Base-by-base conservation (phyloP, 768 basidiomycete genomes). In the Mycena indigotica region DNA sequence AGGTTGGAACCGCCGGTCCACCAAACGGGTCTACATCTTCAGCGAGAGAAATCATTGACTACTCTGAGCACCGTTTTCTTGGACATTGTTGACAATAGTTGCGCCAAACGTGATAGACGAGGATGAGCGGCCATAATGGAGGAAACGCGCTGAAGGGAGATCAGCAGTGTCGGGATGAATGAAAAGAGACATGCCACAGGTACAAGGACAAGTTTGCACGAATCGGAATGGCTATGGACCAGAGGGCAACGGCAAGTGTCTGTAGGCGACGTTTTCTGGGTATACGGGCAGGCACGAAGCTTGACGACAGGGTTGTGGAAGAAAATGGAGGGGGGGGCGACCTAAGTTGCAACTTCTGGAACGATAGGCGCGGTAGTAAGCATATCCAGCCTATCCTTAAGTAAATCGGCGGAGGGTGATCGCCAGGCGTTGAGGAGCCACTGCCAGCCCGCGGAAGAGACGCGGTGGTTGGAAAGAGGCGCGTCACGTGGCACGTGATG, bases 231-330 rank as follows among this genome's bases (percentile, higher is more conserved):
- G 87, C 75, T n/a, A 88, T 83, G 26, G 91, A 91, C 93, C 92
- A 96, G 51, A 86, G 62, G 16, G 95, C 91, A 45, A 98, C 96
- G 0, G 84, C 88, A 61, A 93, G 77, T 64, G 91, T 98, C 76
- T 98, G 95, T 57, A 96, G 70, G 65, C 95, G 79, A 64, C 95
- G 82, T 72, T 88, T 89, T 58, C 87, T 82, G 16, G 95, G 95
- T 66, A 98, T 89, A 66, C 84, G 84, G 6, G 92, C 82, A 0
- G 95, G 95, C 1, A 88, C 95, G 68, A 94, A 97, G 50, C 90
- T 91, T 5, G 40, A 32, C 46, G n/a, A 39, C 44, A 28, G 8
- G 26, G 46, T 30, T 32, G 10, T 35, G 25, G 40, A 52, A 28
- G 53, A 16, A 57, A 19, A 24, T 25, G n/a, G n/a, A n/a, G 19